Conservation (phyloP, 1,284 basidiomycete genomes). For the Hemileia vastatrix region DNA sequence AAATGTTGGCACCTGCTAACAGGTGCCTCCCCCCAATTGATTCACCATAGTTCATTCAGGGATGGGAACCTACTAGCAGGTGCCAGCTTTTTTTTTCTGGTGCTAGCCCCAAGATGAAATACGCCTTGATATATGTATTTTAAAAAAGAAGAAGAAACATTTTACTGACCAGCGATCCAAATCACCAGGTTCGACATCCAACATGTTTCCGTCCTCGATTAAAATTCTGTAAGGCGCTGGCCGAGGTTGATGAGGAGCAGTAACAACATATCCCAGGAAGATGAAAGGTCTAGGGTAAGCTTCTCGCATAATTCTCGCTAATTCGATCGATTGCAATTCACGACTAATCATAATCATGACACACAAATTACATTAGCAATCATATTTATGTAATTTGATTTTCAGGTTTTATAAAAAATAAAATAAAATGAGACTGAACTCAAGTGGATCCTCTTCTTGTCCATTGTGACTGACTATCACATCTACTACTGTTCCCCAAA, state of each 20-base stretch:
- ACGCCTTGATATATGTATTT: too few species aligned
- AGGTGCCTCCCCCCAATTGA: too few species aligned
- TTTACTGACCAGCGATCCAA: conserved; percentile 60
- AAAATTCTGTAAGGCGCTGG: conserved; percentile 79
- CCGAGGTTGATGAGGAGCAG: conserved; percentile 59
- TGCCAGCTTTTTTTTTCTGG: too few species aligned
- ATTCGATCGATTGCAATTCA: conserved; percentile 70
- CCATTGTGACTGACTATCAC: conserved; percentile 86
- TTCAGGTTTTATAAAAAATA: not conserved
- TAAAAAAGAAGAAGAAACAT: too few species aligned
- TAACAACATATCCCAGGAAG: conserved; percentile 77
- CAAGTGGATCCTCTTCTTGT: conserved; percentile 49
- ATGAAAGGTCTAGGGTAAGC: conserved; percentile 67
- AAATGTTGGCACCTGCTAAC: too few species aligned
- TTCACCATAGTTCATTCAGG: too few species aligned
- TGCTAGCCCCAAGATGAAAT: too few species aligned
- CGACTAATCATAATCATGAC: conserved; percentile 68
- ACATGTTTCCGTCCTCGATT: conserved; percentile 41
- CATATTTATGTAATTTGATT: conserved; percentile 12
- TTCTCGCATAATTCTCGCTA: conserved; percentile 67
- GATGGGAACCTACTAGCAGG: too few species aligned
- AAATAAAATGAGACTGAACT: conserved; percentile 12
- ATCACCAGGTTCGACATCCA: conserved; percentile 64
- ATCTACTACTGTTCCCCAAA: conserved; percentile 68
- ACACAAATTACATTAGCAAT: not conserved